Percentiles rank a stretch among this genome's conserved stretches.
Evolutionary conservation across 345 rosid genomes (phyloP).

Genomic region (Corymbia maculata): DNA sequence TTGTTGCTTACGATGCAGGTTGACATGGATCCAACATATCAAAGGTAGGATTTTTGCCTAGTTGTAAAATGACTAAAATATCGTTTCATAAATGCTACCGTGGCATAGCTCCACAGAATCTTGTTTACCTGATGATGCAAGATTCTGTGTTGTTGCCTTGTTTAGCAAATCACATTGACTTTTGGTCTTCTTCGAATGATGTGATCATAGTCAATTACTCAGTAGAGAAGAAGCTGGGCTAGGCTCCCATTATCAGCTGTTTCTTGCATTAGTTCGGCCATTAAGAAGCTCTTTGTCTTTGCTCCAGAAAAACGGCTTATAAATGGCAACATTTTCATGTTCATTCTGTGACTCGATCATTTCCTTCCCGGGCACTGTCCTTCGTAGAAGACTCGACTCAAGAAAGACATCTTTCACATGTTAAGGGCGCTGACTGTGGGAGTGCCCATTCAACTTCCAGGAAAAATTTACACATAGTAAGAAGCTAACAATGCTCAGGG

Average conservation of each 20-base stretch:
- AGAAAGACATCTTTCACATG: conserved; percentile 39
- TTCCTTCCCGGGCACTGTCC: conserved; percentile 55
- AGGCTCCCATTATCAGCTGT: background rate
- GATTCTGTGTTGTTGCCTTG: background rate
- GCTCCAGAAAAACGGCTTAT: conserved; percentile 1
- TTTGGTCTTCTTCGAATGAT: background rate
- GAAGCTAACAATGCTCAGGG: conserved; percentile 1
- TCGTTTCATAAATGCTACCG: background rate
- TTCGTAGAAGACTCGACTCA: conserved; percentile 33
- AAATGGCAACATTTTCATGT: background rate
- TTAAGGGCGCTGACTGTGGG: conserved; percentile 22
- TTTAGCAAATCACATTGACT: background rate
- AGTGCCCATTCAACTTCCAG: conserved; percentile 1
- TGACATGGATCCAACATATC: background rate
- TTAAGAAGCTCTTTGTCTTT: background rate
- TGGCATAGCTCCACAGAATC: background rate
- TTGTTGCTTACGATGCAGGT: background rate
- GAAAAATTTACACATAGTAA: conserved; percentile 76
- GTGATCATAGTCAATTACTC: background rate
- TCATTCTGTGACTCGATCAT: conserved; percentile 49
- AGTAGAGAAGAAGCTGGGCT: background rate
- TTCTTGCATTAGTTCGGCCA: background rate
- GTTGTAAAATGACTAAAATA: background rate
- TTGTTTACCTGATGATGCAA: background rate
- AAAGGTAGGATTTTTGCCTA: background rate